Evolutionary conservation across 805 yeast species (phyloP), one percentile per base, ranked within the genome.

Genomic region (Lipomyces oligophaga): DNA sequence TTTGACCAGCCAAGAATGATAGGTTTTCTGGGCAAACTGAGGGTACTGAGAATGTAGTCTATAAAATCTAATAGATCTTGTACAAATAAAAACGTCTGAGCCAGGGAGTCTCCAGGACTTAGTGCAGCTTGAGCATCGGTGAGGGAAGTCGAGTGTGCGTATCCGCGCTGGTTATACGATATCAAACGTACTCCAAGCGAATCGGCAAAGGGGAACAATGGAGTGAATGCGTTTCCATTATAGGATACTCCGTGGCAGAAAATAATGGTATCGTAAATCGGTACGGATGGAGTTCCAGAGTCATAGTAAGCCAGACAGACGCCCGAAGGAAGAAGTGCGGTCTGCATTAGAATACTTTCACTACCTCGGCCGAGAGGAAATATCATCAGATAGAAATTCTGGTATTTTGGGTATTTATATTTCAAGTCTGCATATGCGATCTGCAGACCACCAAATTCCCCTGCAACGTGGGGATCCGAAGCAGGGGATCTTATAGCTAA

Each of bases 151-250:
- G 46, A 34, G 4, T 31, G 34, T 6, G 16, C 33, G 37, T 43
- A 43, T 4, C 46, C 46, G 6, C 46, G 46, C 20, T 43, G 46
- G 16, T 43, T 43, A 26, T 43, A 43, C 6, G 46, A 28, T 3
- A 43, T 26, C 8, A 43, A 4, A 15, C 46, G 33, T 7, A 36
- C 35, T 24, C 31, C 31, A 18, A 30, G 31, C 13, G 13, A 8
- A 2, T 36, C 7, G 8, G 46, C 46, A 26, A 25, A 22, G 7
- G 15, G 5, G 16, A 35, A 34, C 5, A 34, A 30, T 5, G 28
- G 39, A 13, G 11, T 13, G 32, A 41, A 41, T 5, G 34, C 5
- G 20, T 34, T 34, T 34, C 19, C 31, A 35, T 41, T 41, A 35
- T 30, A 41, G 8, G 34, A 34, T 5, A 41, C 39, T 6, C 45